Conservation (phyloP, 2,329 filamentous ascomycete species). For the Teratosphaeria zuluensis region DNA sequence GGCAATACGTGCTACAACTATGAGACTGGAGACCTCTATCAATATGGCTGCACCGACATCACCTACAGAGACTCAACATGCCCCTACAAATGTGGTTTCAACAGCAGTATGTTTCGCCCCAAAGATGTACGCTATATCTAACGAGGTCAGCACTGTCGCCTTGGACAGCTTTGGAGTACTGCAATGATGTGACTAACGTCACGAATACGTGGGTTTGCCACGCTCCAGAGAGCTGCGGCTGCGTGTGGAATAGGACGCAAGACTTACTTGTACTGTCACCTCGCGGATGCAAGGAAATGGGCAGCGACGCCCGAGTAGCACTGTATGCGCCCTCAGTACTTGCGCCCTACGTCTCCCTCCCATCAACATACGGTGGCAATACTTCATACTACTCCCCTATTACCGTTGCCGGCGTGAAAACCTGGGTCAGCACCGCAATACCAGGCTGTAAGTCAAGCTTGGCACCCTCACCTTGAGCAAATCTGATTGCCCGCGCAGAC, state of each 20-base stretch:
- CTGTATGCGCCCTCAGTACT: constrained; percentile 19
- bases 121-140: neutral
- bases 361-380: constrained; percentile 14
- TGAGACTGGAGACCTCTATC: constrained; percentile 18
- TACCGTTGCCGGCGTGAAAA: constrained; percentile 11
- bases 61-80: constrained; percentile 18
- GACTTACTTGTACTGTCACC: constrained; percentile 13
- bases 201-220: constrained; percentile 23
- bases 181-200: constrained; percentile 12
- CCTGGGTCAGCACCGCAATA: constrained; percentile 16
- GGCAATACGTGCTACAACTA: constrained; percentile 22
- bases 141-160: constrained; percentile 15
- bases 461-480: neutral
- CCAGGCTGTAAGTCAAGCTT: constrained; percentile 13
- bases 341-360: constrained; percentile 20
- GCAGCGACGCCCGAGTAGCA: constrained; percentile 19
- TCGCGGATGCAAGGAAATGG: constrained; percentile 21
- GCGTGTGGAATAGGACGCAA: constrained; percentile 15
- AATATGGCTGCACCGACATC: constrained; percentile 26
- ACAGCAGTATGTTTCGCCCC: constrained; percentile 10
- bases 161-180: constrained; percentile 22
- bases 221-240: constrained; percentile 22
- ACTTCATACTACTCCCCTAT: constrained; percentile 19
- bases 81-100: constrained; percentile 22
- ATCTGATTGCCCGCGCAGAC: constrained; percentile 4